phyloP scores from a whole-genome alignment of 2,329 filamentous ascomycete genomes.

The Beauveria brongniartii region DNA sequence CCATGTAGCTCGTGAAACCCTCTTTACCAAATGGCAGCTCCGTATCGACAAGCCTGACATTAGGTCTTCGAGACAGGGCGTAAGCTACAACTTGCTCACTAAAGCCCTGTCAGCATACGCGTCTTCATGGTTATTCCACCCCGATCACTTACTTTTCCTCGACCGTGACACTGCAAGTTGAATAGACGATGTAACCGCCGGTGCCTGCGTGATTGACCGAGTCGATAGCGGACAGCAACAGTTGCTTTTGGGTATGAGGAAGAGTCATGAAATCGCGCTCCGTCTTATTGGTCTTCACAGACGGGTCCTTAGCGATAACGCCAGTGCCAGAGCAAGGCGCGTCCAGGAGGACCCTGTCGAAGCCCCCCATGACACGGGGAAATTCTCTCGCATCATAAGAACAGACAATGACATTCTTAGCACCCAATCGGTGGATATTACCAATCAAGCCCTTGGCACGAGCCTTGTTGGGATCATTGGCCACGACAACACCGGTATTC shows the following conservation, averaged over 20 bases:
- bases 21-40: slow-evolving; percentile 85
- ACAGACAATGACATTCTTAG: slow-evolving; percentile 89
- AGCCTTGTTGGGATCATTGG: slow-evolving; percentile 91
- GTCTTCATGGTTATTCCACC: not conserved
- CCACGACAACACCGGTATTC: slow-evolving; percentile 91
- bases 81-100: slow-evolving; percentile 90
- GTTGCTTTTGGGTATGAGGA: slow-evolving; percentile 90
- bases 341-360: slow-evolving; percentile 89
- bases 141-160: slow-evolving; percentile 55
- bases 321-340: slow-evolving; percentile 94
- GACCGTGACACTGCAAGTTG: slow-evolving; percentile 88
- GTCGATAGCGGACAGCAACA: slow-evolving; percentile 88
- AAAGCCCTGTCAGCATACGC: slow-evolving; percentile 25
- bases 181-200: slow-evolving; percentile 92
- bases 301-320: slow-evolving; percentile 93
- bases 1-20: slow-evolving; percentile 83
- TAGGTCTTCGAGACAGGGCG: slow-evolving; percentile 81
- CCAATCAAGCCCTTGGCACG: slow-evolving; percentile 96
- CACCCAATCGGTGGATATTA: slow-evolving; percentile 91
- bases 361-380: slow-evolving; percentile 88
- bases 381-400: slow-evolving; percentile 94
- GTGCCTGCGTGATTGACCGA: slow-evolving; percentile 86
- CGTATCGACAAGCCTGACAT: slow-evolving; percentile 87
- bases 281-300: slow-evolving; percentile 97
- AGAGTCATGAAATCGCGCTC: slow-evolving; percentile 90